Base-by-base conservation (phyloP, 192 early-diverging fungal species). In the Coemansia biformis region DNA sequence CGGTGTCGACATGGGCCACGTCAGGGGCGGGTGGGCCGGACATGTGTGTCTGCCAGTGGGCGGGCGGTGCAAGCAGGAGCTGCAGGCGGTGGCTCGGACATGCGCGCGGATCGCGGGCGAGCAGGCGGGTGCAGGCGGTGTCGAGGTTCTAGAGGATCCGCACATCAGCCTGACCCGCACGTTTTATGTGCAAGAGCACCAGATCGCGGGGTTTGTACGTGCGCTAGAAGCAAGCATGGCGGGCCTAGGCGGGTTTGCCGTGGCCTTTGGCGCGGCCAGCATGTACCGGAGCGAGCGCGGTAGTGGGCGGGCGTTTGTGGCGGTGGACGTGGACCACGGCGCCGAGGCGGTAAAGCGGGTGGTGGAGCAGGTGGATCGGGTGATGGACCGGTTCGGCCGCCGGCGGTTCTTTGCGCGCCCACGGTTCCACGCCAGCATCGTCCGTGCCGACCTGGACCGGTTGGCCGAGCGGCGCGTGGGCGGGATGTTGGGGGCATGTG, bases 111-210 rank as follows among this genome's bases (percentile, higher is more conserved):
- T 26, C 33, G 37, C n/a, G 41, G 35, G 38, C 41, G 15, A 21
- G 3, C 39, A 17, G 16, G 24, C 21, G 19, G 43, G 15, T 12
- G n/a, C 53, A 43, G 9, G 22, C 9, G 18, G 24, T 10, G 29
- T 32, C 13, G 38, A 57, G 22, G 28, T 14, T 38, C 41, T 51
- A 12, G 43, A 21, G 15, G 42, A 38, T 50, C 63, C 56, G 36
- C 69, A 73, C 35, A 54, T 73, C 36, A 70, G 59, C 49, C 58
- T 76, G 26, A 64, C 66, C 24, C 66, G 66, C 40, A 47, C 59
- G 43, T 69, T 76, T 15, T 70, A 58, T 21, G 8, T 70, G 46
- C 57, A 60, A 29, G 66, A 70, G 43, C 63, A 66, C 51, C 66
- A 76, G 38, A 70, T 76, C 23, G 38, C 44, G 4, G 43, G 26